phyloP scores from a whole-genome alignment of 208 protist species.

The Leishmania arabica region DNA sequence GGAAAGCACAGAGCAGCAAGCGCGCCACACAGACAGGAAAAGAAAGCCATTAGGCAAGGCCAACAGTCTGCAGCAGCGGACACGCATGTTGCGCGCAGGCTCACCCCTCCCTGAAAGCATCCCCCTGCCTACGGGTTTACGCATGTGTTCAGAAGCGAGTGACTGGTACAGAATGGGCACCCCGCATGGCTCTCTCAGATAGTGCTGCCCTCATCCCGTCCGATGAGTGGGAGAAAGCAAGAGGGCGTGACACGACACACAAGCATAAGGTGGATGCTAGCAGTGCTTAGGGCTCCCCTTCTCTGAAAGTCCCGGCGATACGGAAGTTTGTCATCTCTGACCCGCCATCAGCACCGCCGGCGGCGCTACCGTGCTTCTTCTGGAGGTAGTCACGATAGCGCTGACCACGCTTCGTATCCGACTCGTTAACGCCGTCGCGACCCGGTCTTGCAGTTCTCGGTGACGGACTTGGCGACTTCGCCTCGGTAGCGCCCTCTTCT shows the following conservation, averaged over 20 bases:
- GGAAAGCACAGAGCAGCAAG: neutral
- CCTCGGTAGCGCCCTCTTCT: conserved; percentile 31
- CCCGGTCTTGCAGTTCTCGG: conserved; percentile 15
- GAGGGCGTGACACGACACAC: neutral
- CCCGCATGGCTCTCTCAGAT: neutral
- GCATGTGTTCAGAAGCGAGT: neutral
- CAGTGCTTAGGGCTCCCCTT: conserved; percentile 1
- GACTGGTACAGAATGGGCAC: neutral
- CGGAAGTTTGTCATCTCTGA: conserved; percentile 2
- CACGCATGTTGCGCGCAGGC: neutral
- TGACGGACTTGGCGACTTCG: conserved; percentile 7
- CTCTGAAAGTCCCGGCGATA: neutral
- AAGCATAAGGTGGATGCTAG: neutral
- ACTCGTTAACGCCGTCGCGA: conserved; percentile 7
- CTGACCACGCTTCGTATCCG: conserved; percentile 38
- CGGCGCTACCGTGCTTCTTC: conserved; percentile 34
- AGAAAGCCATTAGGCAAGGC: neutral
- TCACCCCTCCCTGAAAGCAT: neutral
- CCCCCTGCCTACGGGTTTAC: neutral
- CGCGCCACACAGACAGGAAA: neutral
- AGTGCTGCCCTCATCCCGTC: neutral
- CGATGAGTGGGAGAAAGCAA: neutral
- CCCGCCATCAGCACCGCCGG: conserved; percentile 2
- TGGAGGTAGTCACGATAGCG: conserved; percentile 82
- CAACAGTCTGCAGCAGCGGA: neutral